Conservation (phyloP, 2,329 filamentous ascomycete genomes). For the Alternaria sp. region DNA sequence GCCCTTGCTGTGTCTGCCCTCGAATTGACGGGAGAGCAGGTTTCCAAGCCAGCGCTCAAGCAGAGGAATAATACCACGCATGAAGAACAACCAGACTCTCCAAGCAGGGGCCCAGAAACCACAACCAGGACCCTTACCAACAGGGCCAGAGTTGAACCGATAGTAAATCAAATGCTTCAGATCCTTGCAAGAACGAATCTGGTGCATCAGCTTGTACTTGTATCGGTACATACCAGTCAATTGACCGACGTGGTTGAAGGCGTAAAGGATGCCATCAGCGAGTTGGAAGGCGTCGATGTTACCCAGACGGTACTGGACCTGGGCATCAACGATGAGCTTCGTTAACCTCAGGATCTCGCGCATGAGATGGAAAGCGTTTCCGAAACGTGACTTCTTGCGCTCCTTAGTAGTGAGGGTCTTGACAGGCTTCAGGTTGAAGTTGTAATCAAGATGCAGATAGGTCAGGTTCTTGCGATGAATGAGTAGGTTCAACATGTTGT, state of each 20-base stretch:
- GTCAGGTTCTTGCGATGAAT: conserved; percentile 99
- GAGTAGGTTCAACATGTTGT: conserved; percentile 98
- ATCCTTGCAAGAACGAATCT: conserved; percentile 98
- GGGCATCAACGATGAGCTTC: conserved; percentile 97
- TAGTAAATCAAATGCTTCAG: conserved; percentile 99
- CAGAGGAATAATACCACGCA: conserved; percentile 96
- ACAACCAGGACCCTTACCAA: conserved; percentile 96
- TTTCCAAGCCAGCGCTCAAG: conserved; percentile 98
- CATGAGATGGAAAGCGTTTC: conserved; percentile 99
- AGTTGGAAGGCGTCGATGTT: conserved; percentile 99
- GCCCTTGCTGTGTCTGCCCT: conserved; percentile 97
- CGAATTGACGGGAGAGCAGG: conserved; percentile 93
- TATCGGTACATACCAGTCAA: conserved; percentile 99
- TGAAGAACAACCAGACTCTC: conserved; percentile 99
- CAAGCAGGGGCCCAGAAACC: conserved; percentile 99
- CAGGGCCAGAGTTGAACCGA: conserved; percentile 94
- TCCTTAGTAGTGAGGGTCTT: conserved; percentile 99
- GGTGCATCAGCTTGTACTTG: conserved; percentile 99
- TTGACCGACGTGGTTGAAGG: conserved; percentile 98
- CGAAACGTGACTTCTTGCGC: conserved; percentile 98
- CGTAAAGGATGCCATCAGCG: conserved; percentile 97
- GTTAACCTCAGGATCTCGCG: conserved; percentile 94
- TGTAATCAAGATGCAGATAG: conserved; percentile 98
- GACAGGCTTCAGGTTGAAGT: conserved; percentile 98
- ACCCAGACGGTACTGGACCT: conserved; percentile 95